These are phyloP conservation scores for Scorias spongiosa DNA, from an alignment of 2,329 filamentous ascomycete genomes.

Conservation along the genomic window DNA sequence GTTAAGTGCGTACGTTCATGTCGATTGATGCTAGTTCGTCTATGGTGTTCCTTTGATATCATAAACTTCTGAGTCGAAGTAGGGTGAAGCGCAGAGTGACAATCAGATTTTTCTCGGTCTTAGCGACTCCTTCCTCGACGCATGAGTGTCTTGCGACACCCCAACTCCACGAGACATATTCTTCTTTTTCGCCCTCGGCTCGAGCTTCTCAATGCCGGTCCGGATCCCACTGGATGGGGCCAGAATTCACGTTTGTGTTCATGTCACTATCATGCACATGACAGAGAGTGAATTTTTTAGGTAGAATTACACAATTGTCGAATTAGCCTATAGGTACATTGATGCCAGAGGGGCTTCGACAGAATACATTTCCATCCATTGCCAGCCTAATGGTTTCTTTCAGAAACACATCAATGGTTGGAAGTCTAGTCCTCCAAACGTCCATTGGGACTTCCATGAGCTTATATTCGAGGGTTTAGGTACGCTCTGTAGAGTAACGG, in stretches of 20 bases:
- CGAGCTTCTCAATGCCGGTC: slow-evolving; percentile 31
- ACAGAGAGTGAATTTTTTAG: slow-evolving; percentile 32
- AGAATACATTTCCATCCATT: slow-evolving; percentile 32
- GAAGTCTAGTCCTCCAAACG: slow-evolving; percentile 42
- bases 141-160: slow-evolving; percentile 28
- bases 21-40: slow-evolving; percentile 19
- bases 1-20: slow-evolving; percentile 23
- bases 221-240: slow-evolving; percentile 38
- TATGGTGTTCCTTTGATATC: slow-evolving; percentile 25
- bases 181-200: slow-evolving; percentile 32
- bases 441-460: slow-evolving; percentile 33
- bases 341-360: slow-evolving; percentile 34
- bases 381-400: slow-evolving; percentile 40
- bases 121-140: slow-evolving; percentile 32
- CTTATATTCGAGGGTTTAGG: slow-evolving; percentile 21
- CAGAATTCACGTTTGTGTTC: slow-evolving; percentile 32
- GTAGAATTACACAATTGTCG: slow-evolving; percentile 35
- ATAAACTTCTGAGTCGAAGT: slow-evolving; percentile 34
- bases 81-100: slow-evolving; percentile 34
- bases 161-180: slow-evolving; percentile 24
- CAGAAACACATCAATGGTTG: slow-evolving; percentile 36
- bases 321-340: slow-evolving; percentile 28
- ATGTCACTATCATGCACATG: slow-evolving; percentile 34
- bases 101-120: slow-evolving; percentile 37
- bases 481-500: slow-evolving; percentile 24